These are phyloP conservation scores for Huiozyma sinensis DNA, from an alignment of 805 yeast genomes.

Conservation along the genomic window DNA sequence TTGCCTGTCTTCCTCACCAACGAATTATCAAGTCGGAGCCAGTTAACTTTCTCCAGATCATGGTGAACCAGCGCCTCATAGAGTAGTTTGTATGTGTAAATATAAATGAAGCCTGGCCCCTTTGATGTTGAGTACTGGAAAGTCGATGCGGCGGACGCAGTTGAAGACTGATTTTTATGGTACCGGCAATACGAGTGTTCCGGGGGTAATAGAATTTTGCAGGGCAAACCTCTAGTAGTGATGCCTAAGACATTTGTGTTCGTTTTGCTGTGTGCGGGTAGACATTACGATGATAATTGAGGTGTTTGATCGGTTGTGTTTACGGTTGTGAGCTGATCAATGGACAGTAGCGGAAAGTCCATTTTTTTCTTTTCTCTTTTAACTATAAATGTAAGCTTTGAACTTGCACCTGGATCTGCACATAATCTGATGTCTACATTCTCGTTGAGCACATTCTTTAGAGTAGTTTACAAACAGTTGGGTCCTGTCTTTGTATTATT, in stretches of 20 bases:
- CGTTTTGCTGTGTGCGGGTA: too few relatives aligned
- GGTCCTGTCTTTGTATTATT: too few relatives aligned
- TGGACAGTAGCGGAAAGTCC: too few relatives aligned
- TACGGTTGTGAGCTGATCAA: too few relatives aligned
- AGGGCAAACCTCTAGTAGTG: conserved; percentile 14
- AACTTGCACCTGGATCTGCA: too few relatives aligned
- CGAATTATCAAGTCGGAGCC: conserved; percentile 19
- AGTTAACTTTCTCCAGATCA: conserved; percentile 2
- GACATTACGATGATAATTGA: too few relatives aligned
- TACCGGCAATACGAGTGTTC: background rate
- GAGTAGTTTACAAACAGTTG: too few relatives aligned
- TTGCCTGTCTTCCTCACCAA: conserved; percentile 3
- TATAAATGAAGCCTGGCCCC: conserved; percentile 17
- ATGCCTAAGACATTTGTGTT: conserved; percentile 18
- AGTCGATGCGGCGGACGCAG: background rate
- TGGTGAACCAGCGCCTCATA: conserved; percentile 8
- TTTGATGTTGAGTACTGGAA: background rate
- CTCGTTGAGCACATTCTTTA: too few relatives aligned
- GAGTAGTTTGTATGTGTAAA: conserved; percentile 18
- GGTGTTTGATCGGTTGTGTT: too few relatives aligned
- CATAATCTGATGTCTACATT: too few relatives aligned
- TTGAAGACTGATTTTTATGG: background rate
- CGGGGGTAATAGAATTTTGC: conserved; percentile 8
- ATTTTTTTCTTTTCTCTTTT: too few relatives aligned
- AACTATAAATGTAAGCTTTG: too few relatives aligned